Evolutionary conservation across 2,329 filamentous ascomycete genomes (phyloP).

Genomic region (Ophiostoma sp.): DNA sequence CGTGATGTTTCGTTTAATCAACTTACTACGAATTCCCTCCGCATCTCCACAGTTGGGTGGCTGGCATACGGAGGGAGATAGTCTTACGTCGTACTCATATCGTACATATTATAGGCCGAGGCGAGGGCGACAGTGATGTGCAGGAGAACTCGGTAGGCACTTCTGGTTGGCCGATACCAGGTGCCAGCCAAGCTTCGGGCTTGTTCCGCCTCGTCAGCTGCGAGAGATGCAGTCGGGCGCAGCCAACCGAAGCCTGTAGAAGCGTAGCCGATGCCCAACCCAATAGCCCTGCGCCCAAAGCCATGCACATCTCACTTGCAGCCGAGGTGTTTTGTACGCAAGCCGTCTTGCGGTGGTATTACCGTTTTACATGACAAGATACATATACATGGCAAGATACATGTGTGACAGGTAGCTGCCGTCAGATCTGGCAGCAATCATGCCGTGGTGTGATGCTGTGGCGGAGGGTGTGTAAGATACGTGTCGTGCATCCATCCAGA

Average conservation of each 20-base stretch:
- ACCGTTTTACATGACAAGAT: background rate
- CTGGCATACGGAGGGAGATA: too few species aligned
- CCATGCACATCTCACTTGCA: background rate
- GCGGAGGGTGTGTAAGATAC: background rate
- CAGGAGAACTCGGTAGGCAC: background rate
- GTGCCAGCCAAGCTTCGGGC: background rate
- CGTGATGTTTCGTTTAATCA: too few species aligned
- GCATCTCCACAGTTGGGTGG: too few species aligned
- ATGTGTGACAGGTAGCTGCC: background rate
- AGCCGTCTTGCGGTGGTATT: background rate
- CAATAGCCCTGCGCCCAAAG: background rate
- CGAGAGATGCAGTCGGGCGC: background rate
- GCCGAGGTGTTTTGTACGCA: background rate
- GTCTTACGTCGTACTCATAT: too few species aligned
- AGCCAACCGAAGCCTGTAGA: background rate
- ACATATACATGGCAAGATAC: too few species aligned
- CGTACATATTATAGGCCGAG: too few species aligned
- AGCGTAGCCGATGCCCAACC: background rate
- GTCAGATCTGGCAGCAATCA: conserved; percentile 11
- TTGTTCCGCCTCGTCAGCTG: background rate
- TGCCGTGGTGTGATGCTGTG: background rate
- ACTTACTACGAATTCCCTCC: too few species aligned
- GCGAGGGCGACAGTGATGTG: too few species aligned
- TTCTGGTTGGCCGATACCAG: background rate
- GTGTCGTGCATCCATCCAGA: conserved; percentile 2